These are phyloP conservation scores for Prunella vulgaris DNA, from an alignment of 257 asterid genomes.

Conservation along the genomic window DNA sequence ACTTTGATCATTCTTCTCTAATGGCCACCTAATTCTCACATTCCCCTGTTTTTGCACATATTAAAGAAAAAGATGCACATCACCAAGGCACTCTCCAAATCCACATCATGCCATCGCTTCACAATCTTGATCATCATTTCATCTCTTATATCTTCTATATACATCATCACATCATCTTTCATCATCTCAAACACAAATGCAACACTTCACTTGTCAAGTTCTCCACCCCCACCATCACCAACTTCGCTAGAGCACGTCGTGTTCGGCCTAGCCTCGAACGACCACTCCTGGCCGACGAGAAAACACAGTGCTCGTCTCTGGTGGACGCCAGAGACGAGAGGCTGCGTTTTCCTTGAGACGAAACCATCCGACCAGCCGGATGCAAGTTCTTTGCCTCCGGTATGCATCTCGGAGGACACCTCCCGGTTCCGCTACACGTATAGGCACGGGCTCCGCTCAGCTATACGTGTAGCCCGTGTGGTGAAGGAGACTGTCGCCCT, in stretches of 20 bases:
- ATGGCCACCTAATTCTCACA: not conserved
- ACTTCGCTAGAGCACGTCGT: conserved; percentile 63
- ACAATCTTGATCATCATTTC: conserved; percentile 27
- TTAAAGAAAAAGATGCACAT: conserved; percentile 38
- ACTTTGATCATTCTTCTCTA: not conserved
- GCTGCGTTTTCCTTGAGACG: conserved; percentile 69
- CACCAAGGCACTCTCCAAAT: conserved; percentile 21
- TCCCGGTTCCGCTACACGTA: conserved; percentile 57
- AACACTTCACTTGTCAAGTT: conserved; percentile 13
- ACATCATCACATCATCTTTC: conserved; percentile 29
- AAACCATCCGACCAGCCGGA: conserved; percentile 23
- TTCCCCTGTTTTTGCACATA: no score
- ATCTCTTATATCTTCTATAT: conserved; percentile 26
- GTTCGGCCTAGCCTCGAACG: conserved; percentile 69
- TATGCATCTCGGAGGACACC: conserved; percentile 61
- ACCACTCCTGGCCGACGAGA: conserved; percentile 46
- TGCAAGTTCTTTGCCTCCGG: conserved; percentile 39
- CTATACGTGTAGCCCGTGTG: conserved; percentile 69
- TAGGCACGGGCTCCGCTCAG: conserved; percentile 60
- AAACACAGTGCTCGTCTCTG: conserved; percentile 55
- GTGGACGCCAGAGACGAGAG: conserved; percentile 79
- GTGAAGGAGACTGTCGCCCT: conserved; percentile 57
- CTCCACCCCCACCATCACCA: conserved; percentile 23
- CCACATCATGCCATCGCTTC: conserved; percentile 25
- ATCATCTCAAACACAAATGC: conserved; percentile 24